Evolutionary conservation across 208 protist species (phyloP), one percentile per base, ranked within the genome.

Genomic region (Trypanosoma cruzi): DNA sequence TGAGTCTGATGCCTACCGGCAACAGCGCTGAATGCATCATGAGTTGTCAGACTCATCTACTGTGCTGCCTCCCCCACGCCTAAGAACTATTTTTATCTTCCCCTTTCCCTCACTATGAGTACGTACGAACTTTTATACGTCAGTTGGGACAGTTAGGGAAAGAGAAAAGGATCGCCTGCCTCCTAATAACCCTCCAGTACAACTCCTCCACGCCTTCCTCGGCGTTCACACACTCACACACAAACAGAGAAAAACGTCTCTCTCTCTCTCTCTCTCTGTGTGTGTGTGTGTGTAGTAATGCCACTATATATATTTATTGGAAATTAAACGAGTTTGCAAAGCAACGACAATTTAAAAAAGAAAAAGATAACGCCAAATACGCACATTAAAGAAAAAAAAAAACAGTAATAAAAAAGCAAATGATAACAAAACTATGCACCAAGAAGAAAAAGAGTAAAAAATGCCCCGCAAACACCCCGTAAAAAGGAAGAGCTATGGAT

Each of bases 341-440:
- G n/a, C n/a, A n/a, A n/a, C n/a, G n/a, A n/a, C n/a, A n/a, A n/a
- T n/a, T n/a, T n/a, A n/a, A n/a, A n/a, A n/a, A n/a, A n/a, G n/a
- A n/a, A n/a, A n/a, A n/a, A n/a, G n/a, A n/a, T n/a, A n/a, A n/a
- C n/a, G n/a, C n/a, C n/a, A 55, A n/a, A 54, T 55, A 63, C 26
- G 2, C 5, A 14, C 24, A 56, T 16, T n/a, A 28, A 42, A 48
- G 36, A 24, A 57, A 4, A 57, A 18, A 57, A 36, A 59, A 5
- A 28, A 44, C 7, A 4, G 40, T 42, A 49, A 28, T 36, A 68
- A 22, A 58, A 32, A 58, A 4, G 50, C 37, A 63, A 37, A 36
- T 44, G 57, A 74, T 42, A 75, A 54, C 10, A 67, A 63, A 28
- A 65, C 63, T 24, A 73, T 8, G 48, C 48, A 5, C 4, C 16